Conservation (phyloP, 106 monocot species). For the Dioscorea alata region DNA sequence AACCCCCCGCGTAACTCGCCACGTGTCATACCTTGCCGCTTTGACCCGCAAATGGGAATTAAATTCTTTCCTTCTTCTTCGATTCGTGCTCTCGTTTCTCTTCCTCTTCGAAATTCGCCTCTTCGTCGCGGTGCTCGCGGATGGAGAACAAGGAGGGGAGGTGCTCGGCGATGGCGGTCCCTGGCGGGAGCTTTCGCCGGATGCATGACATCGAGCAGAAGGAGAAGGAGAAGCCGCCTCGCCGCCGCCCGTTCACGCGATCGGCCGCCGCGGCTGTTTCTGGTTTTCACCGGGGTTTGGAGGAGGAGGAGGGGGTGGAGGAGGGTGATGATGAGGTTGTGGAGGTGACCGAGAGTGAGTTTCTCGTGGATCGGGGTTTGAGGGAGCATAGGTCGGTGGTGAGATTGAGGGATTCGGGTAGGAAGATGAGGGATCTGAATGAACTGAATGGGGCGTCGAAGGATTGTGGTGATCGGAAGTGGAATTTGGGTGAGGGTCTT, state of each 20-base stretch:
- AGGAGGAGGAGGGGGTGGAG: not conserved
- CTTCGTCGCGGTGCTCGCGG: constrained; percentile 37
- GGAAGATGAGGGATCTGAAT: not conserved
- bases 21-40: too few species aligned
- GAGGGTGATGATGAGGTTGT: constrained; percentile 8
- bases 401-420: not conserved
- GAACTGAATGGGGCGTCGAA: not conserved
- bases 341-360: constrained; percentile 6
- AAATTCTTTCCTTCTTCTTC: not conserved
- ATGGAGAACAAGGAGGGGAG: constrained; percentile 42
- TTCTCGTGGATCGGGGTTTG: not conserved
- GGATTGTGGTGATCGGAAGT: not conserved
- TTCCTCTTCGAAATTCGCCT: constrained; percentile 12
- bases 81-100: not conserved
- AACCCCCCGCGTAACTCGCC: too few species aligned
- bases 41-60: too few species aligned
- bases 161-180: constrained; percentile 39
- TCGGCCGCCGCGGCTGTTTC: not conserved
- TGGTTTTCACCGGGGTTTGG: not conserved
- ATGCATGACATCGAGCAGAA: constrained; percentile 39
- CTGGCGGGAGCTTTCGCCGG: constrained; percentile 37
- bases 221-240: too few species aligned
- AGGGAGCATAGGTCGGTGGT: not conserved
- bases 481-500: not conserved
- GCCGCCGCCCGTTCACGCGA: constrained; percentile 15